Evolutionary conservation across 164 flowering plant species (phyloP).

Genomic region (Berberis thunbergii): DNA sequence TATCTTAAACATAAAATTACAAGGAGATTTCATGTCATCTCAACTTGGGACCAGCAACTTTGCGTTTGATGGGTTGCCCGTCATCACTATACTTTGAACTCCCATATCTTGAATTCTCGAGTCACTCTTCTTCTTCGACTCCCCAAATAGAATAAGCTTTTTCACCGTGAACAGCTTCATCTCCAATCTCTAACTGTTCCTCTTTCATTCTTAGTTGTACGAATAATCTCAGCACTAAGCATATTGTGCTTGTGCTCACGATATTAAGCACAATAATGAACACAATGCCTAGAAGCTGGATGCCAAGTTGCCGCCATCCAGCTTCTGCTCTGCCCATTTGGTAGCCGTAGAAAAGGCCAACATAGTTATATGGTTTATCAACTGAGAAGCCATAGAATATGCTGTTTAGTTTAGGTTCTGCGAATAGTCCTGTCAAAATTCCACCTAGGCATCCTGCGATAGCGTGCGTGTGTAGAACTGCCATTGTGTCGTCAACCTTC

Average conservation of each 20-base stretch:
- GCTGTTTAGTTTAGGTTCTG: too few relatives aligned
- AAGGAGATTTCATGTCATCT: too few relatives aligned
- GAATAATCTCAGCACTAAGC: constrained; percentile 15
- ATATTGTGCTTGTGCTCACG: constrained; percentile 23
- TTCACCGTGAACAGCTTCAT: constrained; percentile 43
- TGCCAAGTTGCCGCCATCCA: constrained; percentile 23
- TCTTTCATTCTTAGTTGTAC: constrained; percentile 36
- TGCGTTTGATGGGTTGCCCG: too few relatives aligned
- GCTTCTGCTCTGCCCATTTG: constrained; percentile 24
- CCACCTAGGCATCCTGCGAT: constrained; percentile 51
- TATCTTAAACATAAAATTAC: too few relatives aligned
- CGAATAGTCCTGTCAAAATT: constrained; percentile 31
- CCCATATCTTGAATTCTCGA: too few relatives aligned
- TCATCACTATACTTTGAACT: too few relatives aligned
- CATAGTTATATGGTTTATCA: too few relatives aligned
- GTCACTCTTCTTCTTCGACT: constrained; percentile 32
- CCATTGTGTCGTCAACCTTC: constrained; percentile 48
- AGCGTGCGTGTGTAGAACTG: constrained; percentile 54
- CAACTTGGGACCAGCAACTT: too few relatives aligned
- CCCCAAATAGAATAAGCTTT: constrained; percentile 40
- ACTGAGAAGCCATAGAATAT: too few relatives aligned
- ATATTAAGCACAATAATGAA: constrained; percentile 33
- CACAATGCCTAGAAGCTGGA: constrained; percentile 23
- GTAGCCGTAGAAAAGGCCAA: constrained; percentile 31
- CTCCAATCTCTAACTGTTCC: constrained; percentile 27